phyloP scores from a whole-genome alignment of 2,329 filamentous ascomycete genomes.

The Colletotrichum sp. region DNA sequence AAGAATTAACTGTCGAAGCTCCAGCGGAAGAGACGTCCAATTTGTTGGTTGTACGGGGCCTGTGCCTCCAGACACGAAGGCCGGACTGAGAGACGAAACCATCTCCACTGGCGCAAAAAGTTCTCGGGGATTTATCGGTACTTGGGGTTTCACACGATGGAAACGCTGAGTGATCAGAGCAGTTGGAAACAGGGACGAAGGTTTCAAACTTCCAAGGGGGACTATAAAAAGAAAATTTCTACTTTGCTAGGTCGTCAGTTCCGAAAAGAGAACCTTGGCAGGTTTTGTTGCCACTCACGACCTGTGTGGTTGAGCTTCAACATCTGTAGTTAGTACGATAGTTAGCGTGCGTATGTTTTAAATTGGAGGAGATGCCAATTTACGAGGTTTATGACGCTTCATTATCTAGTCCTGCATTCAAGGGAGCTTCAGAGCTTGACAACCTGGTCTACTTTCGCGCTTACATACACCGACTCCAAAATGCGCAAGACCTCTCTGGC shows the following conservation, averaged over 20 bases:
- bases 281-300: not conserved
- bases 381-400: not conserved
- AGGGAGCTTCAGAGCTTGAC: not conserved
- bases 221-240: not conserved
- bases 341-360: too few relatives aligned
- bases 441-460: not conserved
- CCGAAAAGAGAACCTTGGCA: not conserved
- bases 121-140: not conserved
- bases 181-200: not conserved
- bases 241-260: not conserved
- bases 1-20: not conserved
- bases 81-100: not conserved
- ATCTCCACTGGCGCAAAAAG: not conserved
- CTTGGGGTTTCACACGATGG: not conserved
- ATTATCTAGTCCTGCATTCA: not conserved
- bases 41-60: too few relatives aligned
- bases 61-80: not conserved
- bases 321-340: not conserved
- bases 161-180: not conserved
- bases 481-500: not conserved
- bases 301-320: not conserved
- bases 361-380: not conserved
- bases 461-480: not conserved
- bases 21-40: not conserved
- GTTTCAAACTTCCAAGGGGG: rapidly evolving